phyloP scores from a whole-genome alignment of 2,329 filamentous ascomycete genomes.

The Acarospora socialis region DNA sequence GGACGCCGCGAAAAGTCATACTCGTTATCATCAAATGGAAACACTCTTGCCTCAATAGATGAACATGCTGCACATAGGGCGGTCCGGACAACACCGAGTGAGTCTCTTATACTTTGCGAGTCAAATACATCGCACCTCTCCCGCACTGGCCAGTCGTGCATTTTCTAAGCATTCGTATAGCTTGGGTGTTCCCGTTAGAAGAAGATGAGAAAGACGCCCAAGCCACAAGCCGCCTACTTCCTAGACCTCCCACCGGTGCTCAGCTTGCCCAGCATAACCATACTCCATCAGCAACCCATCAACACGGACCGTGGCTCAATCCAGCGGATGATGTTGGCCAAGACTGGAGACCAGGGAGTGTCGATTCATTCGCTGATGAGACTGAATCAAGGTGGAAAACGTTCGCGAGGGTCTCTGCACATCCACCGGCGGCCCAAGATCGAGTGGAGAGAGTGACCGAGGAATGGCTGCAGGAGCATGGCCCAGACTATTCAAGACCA shows the following conservation, averaged over 20 bases:
- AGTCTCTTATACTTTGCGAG: constrained; percentile 4
- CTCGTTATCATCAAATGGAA: constrained; percentile 6
- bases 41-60: constrained; percentile 2
- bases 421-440: constrained; percentile 23
- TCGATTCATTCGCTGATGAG: constrained; percentile 1
- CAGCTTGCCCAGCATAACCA: constrained; percentile 33
- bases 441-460: constrained; percentile 28
- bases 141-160: neutral
- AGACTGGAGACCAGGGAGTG: constrained; percentile 4
- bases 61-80: constrained; percentile 8
- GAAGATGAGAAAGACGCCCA: constrained; percentile 25
- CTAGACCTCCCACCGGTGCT: constrained; percentile 25
- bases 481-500: constrained; percentile 30
- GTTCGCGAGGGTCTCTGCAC: constrained; percentile 29
- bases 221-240: constrained; percentile 22
- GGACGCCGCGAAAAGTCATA: neutral
- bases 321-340: constrained; percentile 5
- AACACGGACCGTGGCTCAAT: constrained; percentile 7
- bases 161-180: constrained; percentile 14
- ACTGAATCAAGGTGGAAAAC: constrained; percentile 32
- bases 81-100: constrained; percentile 27
- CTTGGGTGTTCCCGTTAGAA: constrained; percentile 31
- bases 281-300: constrained; percentile 23
- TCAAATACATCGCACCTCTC: no score
- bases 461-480: constrained; percentile 32